phyloP scores from a whole-genome alignment of 2,329 filamentous ascomycete species.

The Scedosporium apiospermum region DNA sequence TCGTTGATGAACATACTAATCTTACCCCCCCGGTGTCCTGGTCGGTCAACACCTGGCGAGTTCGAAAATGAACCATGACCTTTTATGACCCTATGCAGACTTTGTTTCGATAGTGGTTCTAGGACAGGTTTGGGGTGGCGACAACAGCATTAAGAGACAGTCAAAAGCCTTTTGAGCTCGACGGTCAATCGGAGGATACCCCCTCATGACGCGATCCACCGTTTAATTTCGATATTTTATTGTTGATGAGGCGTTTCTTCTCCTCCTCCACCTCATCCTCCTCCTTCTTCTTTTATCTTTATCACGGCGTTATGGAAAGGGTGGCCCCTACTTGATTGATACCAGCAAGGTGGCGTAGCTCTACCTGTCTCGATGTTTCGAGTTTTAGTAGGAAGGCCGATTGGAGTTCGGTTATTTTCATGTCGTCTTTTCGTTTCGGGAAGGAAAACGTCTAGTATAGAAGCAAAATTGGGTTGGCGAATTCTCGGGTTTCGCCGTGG shows the following conservation, averaged over 20 bases:
- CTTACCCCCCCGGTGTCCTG: not conserved
- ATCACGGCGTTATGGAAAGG: not conserved
- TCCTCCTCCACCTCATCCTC: no score
- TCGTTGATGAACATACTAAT: constrained; percentile 7
- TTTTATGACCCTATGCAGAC: not conserved
- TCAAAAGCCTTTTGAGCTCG: no score
- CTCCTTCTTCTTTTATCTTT: not conserved
- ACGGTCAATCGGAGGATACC: no score
- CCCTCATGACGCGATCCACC: no score
- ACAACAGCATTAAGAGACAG: no score
- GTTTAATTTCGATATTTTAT: no score
- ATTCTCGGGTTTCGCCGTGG: no score
- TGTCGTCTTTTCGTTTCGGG: not conserved
- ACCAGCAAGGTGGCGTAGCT: not conserved
- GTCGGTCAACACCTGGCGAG: not conserved
- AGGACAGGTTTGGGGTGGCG: no score
- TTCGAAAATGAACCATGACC: not conserved
- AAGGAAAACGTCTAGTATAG: not conserved
- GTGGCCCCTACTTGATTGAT: not conserved
- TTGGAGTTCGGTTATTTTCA: not conserved
- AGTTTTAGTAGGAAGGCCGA: not conserved
- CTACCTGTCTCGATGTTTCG: not conserved
- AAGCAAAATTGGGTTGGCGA: not conserved
- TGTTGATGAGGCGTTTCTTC: no score
- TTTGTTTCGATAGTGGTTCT: not conserved